Evolutionary conservation across 345 rosid genomes (phyloP).

Genomic region (Kernera saxatilis): DNA sequence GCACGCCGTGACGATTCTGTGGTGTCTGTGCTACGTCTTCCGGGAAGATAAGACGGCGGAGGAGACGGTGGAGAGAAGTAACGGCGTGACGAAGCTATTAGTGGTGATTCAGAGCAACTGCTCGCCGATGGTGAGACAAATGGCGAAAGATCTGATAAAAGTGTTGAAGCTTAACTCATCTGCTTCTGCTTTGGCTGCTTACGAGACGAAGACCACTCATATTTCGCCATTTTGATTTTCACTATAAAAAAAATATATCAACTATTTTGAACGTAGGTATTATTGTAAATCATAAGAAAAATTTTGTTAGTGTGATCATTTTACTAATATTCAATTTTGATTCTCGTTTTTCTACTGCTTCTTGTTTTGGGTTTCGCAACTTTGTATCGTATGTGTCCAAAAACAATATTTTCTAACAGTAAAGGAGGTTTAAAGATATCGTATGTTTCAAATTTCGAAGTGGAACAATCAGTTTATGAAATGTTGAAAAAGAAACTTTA

Average conservation of each 20-base stretch:
- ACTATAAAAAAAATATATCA: not conserved
- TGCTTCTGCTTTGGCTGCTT: conserved; percentile 51
- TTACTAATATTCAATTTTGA: not conserved
- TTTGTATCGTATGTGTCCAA: not conserved
- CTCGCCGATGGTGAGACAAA: conserved; percentile 61
- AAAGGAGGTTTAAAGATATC: not conserved
- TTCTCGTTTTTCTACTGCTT: not conserved
- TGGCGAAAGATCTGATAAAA: conserved; percentile 69
- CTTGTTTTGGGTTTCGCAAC: not conserved
- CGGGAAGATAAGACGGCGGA: conserved; percentile 40
- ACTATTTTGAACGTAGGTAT: conserved; percentile 2
- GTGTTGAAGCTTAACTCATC: conserved; percentile 46
- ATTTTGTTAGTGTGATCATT: conserved; percentile 42
- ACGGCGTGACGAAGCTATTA: conserved; percentile 67
- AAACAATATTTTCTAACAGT: not conserved
- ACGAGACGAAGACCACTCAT: conserved; percentile 88
- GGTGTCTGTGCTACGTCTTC: conserved; percentile 69
- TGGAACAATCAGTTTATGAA: not conserved
- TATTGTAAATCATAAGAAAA: conserved; percentile 39
- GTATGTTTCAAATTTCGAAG: not conserved
- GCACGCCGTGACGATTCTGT: conserved; percentile 71
- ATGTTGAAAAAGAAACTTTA: not conserved
- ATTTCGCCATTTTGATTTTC: conserved; percentile 78
- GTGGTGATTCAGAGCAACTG: conserved; percentile 85
- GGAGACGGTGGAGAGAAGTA: conserved; percentile 58